These are phyloP conservation scores for Olyra latifolia DNA, from an alignment of 176 grass and related monocot genomes.

Conservation along the genomic window DNA sequence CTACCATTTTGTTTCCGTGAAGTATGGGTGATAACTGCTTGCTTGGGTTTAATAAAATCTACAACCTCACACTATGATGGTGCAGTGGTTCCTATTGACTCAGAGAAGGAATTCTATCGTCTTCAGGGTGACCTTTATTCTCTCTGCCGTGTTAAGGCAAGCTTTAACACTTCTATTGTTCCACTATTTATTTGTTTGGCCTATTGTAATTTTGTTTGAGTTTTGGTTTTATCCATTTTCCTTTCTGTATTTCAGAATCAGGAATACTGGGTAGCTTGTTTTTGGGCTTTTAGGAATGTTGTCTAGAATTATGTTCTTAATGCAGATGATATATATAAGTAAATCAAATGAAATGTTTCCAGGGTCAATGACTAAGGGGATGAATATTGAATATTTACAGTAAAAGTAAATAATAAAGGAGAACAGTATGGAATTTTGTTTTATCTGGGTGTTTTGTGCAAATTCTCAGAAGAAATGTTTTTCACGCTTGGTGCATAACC, in stretches of 20 bases:
- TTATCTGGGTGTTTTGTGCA: background rate
- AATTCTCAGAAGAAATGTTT: background rate
- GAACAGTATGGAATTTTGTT: background rate
- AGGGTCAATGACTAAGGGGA: background rate
- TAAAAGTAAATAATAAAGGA: background rate
- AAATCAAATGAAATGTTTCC: background rate
- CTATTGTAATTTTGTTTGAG: background rate
- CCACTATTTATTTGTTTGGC: background rate
- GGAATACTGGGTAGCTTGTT: background rate
- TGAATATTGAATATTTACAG: background rate
- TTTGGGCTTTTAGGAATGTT: conserved; percentile 5
- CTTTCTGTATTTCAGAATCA: background rate
- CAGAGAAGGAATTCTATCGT: conserved; percentile 89
- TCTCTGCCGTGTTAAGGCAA: conserved; percentile 84
- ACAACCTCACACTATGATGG: conserved; percentile 60
- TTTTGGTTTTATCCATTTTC: conserved; percentile 14
- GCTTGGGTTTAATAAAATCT: conserved; percentile 79
- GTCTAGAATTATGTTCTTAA: background rate
- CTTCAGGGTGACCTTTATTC: conserved; percentile 96
- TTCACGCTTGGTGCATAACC: background rate
- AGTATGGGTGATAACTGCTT: conserved; percentile 97
- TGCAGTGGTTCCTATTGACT: conserved; percentile 68
- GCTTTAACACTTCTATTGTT: conserved; percentile 27
- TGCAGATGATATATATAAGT: background rate
- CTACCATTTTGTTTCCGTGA: conserved; percentile 97